Evolutionary conservation across 1,284 basidiomycete genomes (phyloP).

Genomic region (Takashimella koratensis): DNA sequence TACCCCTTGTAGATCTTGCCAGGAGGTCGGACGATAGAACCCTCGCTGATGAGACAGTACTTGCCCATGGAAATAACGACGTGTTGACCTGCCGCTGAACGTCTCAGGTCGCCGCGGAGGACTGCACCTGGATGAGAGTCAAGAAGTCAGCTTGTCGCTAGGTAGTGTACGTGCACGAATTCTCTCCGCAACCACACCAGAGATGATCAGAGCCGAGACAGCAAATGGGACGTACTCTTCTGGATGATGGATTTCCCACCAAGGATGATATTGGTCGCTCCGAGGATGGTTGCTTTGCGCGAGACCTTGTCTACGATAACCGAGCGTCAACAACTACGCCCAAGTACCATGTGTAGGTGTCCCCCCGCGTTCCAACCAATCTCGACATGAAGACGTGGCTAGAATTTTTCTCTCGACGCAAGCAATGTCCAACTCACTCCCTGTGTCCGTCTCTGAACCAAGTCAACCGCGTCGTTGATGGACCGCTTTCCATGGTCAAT

Average conservation of each 20-base stretch:
- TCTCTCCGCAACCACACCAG: no score
- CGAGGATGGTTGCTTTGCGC: slow-evolving; percentile 84
- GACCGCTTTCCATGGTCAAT: no score
- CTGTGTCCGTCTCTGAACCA: slow-evolving; percentile 46
- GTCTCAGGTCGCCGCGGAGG: slow-evolving; percentile 39
- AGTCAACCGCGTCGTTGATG: no score
- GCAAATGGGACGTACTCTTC: slow-evolving; percentile 57
- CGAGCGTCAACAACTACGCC: no score
- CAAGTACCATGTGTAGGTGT: no score
- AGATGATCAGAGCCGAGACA: no score
- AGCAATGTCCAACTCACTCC: slow-evolving; percentile 39
- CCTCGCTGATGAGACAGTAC: slow-evolving; percentile 87
- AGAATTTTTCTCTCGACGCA: no score
- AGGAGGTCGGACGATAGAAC: slow-evolving; percentile 69
- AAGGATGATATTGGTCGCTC: slow-evolving; percentile 93
- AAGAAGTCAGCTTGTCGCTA: no score
- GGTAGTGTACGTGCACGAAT: no score
- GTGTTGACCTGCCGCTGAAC: slow-evolving; percentile 79
- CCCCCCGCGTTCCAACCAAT: no score
- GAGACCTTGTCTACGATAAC: slow-evolving; percentile 70
- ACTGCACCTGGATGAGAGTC: slow-evolving; percentile 36
- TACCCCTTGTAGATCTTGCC: slow-evolving; percentile 61
- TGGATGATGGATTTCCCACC: slow-evolving; percentile 97
- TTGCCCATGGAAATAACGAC: slow-evolving; percentile 89
- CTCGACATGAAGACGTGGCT: no score